Evolutionary conservation across 164 flowering plant species (phyloP).

Genomic region (Malania oleifera): DNA sequence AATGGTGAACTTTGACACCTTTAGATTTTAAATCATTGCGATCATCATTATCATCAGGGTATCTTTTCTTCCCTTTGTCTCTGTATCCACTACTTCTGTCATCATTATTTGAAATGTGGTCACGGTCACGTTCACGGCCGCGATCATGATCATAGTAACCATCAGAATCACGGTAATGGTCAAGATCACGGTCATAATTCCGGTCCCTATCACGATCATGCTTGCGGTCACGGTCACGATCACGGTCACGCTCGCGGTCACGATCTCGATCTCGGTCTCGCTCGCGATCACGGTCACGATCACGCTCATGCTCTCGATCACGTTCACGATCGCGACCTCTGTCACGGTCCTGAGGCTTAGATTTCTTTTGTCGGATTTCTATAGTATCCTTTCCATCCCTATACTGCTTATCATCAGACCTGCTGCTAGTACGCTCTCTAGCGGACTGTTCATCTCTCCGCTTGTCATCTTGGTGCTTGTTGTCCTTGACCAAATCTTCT

Average conservation of each 20-base stretch:
- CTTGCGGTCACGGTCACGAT: constrained; percentile 11
- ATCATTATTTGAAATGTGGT: constrained; percentile 9
- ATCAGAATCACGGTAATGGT: not conserved
- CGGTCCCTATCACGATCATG: constrained; percentile 8
- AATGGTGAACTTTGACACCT: constrained; percentile 12
- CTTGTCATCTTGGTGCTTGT: constrained; percentile 24
- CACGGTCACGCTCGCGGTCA: constrained; percentile 8
- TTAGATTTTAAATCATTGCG: constrained; percentile 17
- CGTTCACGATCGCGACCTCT: constrained; percentile 9
- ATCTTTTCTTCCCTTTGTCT: constrained; percentile 30
- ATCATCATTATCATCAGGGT: constrained; percentile 28
- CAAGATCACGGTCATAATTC: not conserved
- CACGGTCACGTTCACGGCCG: not conserved
- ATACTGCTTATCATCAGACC: constrained; percentile 26
- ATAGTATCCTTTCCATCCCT: constrained; percentile 24
- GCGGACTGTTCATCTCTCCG: constrained; percentile 24
- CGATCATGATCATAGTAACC: constrained; percentile 12
- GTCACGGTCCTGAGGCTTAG: constrained; percentile 23
- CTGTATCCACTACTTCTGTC: constrained; percentile 17
- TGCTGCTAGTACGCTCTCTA: constrained; percentile 20
- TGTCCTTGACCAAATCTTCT: constrained; percentile 24
- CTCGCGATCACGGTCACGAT: constrained; percentile 11
- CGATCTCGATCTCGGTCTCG: constrained; percentile 6
- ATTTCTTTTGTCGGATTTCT: constrained; percentile 26
- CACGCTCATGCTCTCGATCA: constrained; percentile 16